Evolutionary conservation across 140 eudicot genomes (phyloP).

Genomic region (Anethum foeniculum): DNA sequence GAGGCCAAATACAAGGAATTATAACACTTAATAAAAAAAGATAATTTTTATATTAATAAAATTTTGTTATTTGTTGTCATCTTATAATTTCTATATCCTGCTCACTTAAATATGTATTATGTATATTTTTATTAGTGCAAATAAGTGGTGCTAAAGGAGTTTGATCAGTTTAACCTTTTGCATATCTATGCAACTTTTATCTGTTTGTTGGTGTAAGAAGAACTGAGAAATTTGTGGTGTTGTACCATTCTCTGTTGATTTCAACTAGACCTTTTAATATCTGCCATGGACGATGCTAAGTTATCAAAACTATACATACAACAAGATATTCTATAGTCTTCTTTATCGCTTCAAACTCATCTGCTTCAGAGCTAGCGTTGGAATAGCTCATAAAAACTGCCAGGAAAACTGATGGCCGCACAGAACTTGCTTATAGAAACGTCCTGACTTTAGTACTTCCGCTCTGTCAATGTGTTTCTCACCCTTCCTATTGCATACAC

Average conservation of each 20-base stretch:
- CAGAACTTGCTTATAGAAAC: constrained; percentile 52
- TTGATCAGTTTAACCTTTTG: not conserved
- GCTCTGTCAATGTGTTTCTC: constrained; percentile 32
- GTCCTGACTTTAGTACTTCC: constrained; percentile 39
- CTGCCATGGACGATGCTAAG: constrained; percentile 27
- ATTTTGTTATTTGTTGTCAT: no score
- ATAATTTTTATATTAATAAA: no score
- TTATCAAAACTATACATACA: constrained; percentile 23
- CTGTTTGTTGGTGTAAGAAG: not conserved
- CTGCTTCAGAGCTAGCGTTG: constrained; percentile 33
- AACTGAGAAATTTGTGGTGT: not conserved
- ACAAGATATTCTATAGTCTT: constrained; percentile 26
- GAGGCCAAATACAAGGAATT: constrained; percentile 58
- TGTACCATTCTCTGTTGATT: not conserved
- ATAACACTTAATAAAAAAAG: constrained; percentile 20
- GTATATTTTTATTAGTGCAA: no score
- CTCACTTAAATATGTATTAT: not conserved
- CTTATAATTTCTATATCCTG: not conserved
- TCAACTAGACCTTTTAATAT: not conserved
- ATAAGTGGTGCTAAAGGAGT: not conserved
- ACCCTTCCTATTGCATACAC: constrained; percentile 23
- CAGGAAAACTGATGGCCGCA: constrained; percentile 49
- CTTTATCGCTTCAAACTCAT: constrained; percentile 34
- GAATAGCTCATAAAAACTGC: constrained; percentile 40
- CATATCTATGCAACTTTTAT: no score